phyloP scores from a whole-genome alignment of 2,329 filamentous ascomycete genomes.

The Aspergillus awamori region DNA sequence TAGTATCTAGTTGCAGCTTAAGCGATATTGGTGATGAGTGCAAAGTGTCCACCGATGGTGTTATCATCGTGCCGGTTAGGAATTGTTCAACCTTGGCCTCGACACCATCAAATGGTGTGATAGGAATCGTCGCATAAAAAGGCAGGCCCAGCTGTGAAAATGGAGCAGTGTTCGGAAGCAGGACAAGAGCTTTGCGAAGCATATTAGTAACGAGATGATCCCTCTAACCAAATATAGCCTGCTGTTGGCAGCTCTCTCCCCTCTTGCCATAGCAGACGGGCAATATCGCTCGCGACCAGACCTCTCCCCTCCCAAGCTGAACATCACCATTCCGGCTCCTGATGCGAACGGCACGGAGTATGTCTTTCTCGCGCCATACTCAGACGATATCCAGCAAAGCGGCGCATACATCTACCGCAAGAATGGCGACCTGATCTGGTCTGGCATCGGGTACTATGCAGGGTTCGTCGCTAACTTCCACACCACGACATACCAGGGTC shows the following conservation, averaged over 20 bases:
- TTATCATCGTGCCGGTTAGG: neutral
- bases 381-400: slow-evolving; percentile 50
- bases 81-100: too few species aligned
- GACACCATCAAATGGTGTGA: neutral
- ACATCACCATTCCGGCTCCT: slow-evolving; percentile 44
- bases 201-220: neutral
- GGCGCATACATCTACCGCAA: slow-evolving; percentile 60
- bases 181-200: neutral
- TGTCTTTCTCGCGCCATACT: slow-evolving; percentile 43
- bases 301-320: slow-evolving; percentile 48
- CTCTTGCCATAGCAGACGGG: slow-evolving; percentile 39
- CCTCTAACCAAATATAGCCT: slow-evolving; percentile 7
- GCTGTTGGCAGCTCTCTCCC: slow-evolving; percentile 20
- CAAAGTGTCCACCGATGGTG: neutral
- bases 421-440: slow-evolving; percentile 61
- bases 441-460: slow-evolving; percentile 56
- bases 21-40: neutral
- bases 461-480: slow-evolving; percentile 60
- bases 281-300: slow-evolving; percentile 53
- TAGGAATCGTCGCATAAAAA: neutral
- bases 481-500: slow-evolving; percentile 51
- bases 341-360: slow-evolving; percentile 40
- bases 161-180: too few species aligned
- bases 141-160: too few species aligned
- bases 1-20: neutral